Base-by-base conservation (phyloP, 495 filamentous ascomycete species). In the Penicillium pancosmium region DNA sequence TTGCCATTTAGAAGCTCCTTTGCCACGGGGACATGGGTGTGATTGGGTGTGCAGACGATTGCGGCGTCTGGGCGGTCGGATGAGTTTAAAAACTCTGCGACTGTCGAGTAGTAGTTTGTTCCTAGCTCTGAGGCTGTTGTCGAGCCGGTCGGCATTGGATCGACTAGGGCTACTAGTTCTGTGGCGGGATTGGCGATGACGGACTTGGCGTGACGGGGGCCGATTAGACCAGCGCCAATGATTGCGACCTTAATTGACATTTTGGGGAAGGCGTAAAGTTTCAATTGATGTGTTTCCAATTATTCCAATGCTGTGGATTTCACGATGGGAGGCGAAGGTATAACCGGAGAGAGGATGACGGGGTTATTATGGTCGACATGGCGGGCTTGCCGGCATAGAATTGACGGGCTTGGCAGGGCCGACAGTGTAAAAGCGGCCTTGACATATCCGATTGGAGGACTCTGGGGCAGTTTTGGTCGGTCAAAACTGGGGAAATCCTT, bases 1-100 rank as follows among this genome's bases (percentile, higher is more conserved):
- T 78, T 80, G 11, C 65, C 73, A 0, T 72, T 60, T 13, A 84
- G 73, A 11, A 86, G 76, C 41, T 81, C 73, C 19, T 78, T 76
- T 5, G 81, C 67, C 13, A 86, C 57, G 11, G 77, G 56, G 19
- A 84, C 82, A 61, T 86, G 84, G 1, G 79, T 82, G 64, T 79
- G 70, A 58, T 86, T 88, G 5, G 85, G 84, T 1, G 83, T 86
- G 70, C 81, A 84, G 53, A 86, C 75, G 25, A 86, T 82, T 15
- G 83, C 84, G 34, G 81, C 84, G 40, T 85, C 74, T 12, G 81
- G 81, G 9, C 57, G 63, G 33, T 66, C 53, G 4, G 56, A 9
- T 21, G 76, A 75, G 16, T 68, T 52, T 1, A 86, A 68, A 48
- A 86, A 73, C 0, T 67, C 69, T 13, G 68, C 35, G 7, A 84